Percentiles rank a stretch among this genome's conserved stretches.
These are phyloP conservation scores for Annulohypoxylon nitens DNA, from an alignment of 495 filamentous ascomycete species.

Conservation along the genomic window DNA sequence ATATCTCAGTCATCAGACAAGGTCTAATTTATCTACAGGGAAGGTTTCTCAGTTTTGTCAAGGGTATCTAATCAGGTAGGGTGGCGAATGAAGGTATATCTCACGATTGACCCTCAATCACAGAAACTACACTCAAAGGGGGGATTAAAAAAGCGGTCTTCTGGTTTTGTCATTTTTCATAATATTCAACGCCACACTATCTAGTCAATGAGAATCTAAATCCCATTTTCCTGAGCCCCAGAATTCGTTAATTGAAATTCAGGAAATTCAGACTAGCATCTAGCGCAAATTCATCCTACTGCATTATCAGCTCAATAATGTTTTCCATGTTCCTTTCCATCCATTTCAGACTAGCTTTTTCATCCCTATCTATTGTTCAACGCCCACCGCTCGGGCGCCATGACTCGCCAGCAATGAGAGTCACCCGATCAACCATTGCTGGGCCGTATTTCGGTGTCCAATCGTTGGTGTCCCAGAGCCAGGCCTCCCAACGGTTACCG, in stretches of 20 bases:
- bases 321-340: no score
- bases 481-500: not conserved
- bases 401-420: not conserved
- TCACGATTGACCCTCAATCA: not conserved
- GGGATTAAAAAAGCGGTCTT: not conserved
- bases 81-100: conserved; percentile 16
- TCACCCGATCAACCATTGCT: not conserved
- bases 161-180: not conserved
- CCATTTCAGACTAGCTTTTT: no score
- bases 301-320: no score
- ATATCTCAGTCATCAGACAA: conserved; percentile 18
- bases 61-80: conserved; percentile 28
- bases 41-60: conserved; percentile 18
- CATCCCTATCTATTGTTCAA: not conserved
- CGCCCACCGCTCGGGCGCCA: not conserved
- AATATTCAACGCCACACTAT: not conserved
- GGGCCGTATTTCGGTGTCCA: not conserved
- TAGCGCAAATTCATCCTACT: no score
- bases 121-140: no score
- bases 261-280: no score
- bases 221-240: no score
- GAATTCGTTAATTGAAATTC: no score
- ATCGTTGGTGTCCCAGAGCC: not conserved
- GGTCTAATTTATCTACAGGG: conserved; percentile 24
- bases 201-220: no score